These are phyloP conservation scores for Musa acuminata DNA, from an alignment of 176 grass and related monocot species.

Conservation along the genomic window DNA sequence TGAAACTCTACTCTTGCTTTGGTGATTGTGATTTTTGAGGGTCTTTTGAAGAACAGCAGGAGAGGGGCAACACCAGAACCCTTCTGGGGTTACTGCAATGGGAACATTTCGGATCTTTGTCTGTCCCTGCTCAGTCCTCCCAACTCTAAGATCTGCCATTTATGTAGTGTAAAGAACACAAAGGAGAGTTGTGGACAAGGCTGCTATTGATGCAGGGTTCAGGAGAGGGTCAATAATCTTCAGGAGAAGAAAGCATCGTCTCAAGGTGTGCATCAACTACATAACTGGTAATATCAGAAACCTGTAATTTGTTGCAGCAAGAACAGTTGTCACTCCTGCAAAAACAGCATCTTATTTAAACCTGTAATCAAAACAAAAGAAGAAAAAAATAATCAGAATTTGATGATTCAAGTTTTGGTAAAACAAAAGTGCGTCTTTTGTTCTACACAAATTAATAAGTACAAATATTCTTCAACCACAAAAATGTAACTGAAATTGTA, in stretches of 20 bases:
- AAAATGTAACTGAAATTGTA: no score
- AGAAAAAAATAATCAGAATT: neutral
- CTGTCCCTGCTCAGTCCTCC: conserved; percentile 21
- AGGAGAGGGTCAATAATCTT: neutral
- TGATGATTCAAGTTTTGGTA: neutral
- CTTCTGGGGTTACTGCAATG: conserved; percentile 82
- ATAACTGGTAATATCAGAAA: neutral
- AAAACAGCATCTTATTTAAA: neutral
- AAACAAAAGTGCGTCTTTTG: neutral
- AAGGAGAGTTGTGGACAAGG: neutral
- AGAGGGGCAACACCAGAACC: conserved; percentile 92
- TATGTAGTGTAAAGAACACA: neutral
- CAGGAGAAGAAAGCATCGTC: neutral
- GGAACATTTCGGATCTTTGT: conserved; percentile 50
- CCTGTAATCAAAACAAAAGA: neutral
- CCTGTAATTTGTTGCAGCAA: neutral
- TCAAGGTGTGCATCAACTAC: neutral
- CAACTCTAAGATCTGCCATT: conserved; percentile 38
- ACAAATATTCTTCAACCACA: neutral
- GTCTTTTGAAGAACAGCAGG: conserved; percentile 76
- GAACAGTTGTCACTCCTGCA: neutral
- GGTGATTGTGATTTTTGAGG: conserved; percentile 61
- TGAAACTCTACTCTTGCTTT: conserved; percentile 15
- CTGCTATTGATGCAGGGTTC: neutral
- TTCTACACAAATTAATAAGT: neutral